Percentiles rank a stretch among this genome's conserved stretches.
phyloP scores from a whole-genome alignment of 2,329 filamentous ascomycete species.

The Penicillium italicum region DNA sequence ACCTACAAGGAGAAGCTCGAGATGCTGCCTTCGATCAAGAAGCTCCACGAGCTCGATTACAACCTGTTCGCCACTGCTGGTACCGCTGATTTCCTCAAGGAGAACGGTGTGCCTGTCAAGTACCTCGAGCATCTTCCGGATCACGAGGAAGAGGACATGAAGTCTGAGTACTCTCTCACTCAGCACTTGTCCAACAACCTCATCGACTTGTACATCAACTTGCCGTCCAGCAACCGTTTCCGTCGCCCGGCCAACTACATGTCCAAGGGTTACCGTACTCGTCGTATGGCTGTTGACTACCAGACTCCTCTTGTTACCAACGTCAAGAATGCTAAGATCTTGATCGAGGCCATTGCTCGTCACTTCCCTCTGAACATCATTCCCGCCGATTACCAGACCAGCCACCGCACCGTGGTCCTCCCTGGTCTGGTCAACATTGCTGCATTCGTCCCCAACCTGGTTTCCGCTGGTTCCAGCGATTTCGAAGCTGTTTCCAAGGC shows the following conservation, averaged over 20 bases:
- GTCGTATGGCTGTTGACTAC: constrained; percentile 97
- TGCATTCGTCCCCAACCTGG: constrained; percentile 73
- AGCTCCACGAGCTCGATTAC: constrained; percentile 85
- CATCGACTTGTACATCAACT: constrained; percentile 97
- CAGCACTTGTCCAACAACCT: constrained; percentile 96
- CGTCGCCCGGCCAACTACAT: constrained; percentile 96
- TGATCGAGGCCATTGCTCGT: constrained; percentile 88
- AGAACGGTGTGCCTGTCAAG: constrained; percentile 86
- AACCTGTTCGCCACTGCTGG: constrained; percentile 95
- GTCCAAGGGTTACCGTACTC: constrained; percentile 93
- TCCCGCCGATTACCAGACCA: constrained; percentile 86
- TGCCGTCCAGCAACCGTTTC: constrained; percentile 98
- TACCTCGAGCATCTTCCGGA: constrained; percentile 83
- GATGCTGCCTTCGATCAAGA: constrained; percentile 88
- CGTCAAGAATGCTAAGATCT: constrained; percentile 97
- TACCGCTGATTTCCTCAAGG: constrained; percentile 93
- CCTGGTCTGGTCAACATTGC: constrained; percentile 75
- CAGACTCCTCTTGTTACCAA: constrained; percentile 97
- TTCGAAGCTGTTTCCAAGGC: constrained; percentile 68
- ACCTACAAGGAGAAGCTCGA: constrained; percentile 98
- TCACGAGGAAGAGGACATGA: constrained; percentile 70
- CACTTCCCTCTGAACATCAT: constrained; percentile 81
- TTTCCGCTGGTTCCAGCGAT: constrained; percentile 61
- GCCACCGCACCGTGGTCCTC: constrained; percentile 70
- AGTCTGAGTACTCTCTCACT: constrained; percentile 93